Percentiles rank a stretch among this genome's conserved stretches.
phyloP scores from a whole-genome alignment of 176 grass and related monocot genomes.

The Zoysia pacifica region DNA sequence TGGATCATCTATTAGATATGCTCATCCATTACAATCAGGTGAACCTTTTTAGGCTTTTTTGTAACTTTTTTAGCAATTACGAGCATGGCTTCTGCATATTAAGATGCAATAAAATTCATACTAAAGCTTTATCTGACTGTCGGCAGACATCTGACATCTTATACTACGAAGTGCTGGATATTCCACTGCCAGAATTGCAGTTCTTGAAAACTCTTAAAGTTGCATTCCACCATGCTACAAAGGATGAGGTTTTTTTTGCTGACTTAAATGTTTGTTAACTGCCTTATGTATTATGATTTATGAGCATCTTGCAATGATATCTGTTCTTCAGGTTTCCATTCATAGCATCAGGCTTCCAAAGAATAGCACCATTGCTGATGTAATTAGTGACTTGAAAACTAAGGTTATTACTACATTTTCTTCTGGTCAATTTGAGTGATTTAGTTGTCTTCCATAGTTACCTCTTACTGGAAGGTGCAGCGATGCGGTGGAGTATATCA shows the following conservation, averaged over 20 bases:
- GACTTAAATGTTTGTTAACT: constrained; percentile 21
- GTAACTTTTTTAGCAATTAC: constrained; percentile 4
- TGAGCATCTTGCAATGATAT: constrained; percentile 37
- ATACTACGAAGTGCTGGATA: constrained; percentile 95
- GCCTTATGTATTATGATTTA: constrained; percentile 7
- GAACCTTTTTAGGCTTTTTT: constrained; percentile 11
- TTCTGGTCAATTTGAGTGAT: constrained; percentile 8
- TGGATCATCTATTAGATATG: constrained; percentile 88
- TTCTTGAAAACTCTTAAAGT: constrained; percentile 94
- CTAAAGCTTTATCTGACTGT: constrained; percentile 26
- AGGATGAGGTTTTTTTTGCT: constrained; percentile 77
- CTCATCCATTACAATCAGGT: constrained; percentile 95
- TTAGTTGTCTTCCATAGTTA: not conserved
- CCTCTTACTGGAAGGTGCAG: not conserved
- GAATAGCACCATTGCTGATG: constrained; percentile 86
- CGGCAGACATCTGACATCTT: constrained; percentile 86
- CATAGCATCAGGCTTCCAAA: constrained; percentile 90
- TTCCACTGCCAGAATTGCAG: constrained; percentile 93
- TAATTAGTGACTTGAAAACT: constrained; percentile 84
- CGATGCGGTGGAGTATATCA: not conserved
- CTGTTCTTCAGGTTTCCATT: constrained; percentile 65
- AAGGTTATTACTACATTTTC: constrained; percentile 55
- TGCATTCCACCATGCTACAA: constrained; percentile 91
- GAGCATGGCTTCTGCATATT: constrained; percentile 31
- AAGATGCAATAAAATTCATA: not conserved